phyloP scores from a whole-genome alignment of 352 stramenopile genomes.

The Pythium sukuiense region DNA sequence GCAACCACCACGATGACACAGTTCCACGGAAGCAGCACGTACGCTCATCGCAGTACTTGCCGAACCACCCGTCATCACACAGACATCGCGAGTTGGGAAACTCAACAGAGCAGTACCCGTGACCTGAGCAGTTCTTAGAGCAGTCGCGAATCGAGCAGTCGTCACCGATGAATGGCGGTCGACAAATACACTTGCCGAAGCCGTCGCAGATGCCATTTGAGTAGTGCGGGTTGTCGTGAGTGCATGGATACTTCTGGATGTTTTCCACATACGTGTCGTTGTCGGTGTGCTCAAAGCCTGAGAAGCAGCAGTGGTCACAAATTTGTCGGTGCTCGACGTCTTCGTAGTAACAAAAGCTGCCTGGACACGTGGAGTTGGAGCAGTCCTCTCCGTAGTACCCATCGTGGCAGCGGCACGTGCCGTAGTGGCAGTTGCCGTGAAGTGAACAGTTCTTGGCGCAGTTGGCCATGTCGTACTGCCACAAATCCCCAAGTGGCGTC shows the following conservation, averaged over 20 bases:
- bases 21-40: constrained; percentile 28
- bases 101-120: constrained; percentile 95
- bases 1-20: neutral
- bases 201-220: constrained; percentile 96
- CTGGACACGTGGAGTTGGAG: constrained; percentile 93
- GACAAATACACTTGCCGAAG: constrained; percentile 95
- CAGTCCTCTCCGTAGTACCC: constrained; percentile 97
- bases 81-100: constrained; percentile 95
- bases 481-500: constrained; percentile 83
- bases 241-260: constrained; percentile 90
- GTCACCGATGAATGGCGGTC: constrained; percentile 90
- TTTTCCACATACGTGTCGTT: constrained; percentile 91
- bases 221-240: constrained; percentile 78
- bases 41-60: constrained; percentile 90
- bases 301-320: constrained; percentile 94
- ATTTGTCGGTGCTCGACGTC: constrained; percentile 78
- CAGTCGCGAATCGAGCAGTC: constrained; percentile 95
- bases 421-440: constrained; percentile 90
- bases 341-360: constrained; percentile 93
- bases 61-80: constrained; percentile 94
- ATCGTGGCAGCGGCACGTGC: constrained; percentile 92
- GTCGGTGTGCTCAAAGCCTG: constrained; percentile 80
- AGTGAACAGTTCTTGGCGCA: constrained; percentile 94
- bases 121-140: constrained; percentile 86
- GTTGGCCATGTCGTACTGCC: constrained; percentile 88